Evolutionary conservation across 1,284 basidiomycete genomes (phyloP).

Genomic region (Apiotrichum porosum): DNA sequence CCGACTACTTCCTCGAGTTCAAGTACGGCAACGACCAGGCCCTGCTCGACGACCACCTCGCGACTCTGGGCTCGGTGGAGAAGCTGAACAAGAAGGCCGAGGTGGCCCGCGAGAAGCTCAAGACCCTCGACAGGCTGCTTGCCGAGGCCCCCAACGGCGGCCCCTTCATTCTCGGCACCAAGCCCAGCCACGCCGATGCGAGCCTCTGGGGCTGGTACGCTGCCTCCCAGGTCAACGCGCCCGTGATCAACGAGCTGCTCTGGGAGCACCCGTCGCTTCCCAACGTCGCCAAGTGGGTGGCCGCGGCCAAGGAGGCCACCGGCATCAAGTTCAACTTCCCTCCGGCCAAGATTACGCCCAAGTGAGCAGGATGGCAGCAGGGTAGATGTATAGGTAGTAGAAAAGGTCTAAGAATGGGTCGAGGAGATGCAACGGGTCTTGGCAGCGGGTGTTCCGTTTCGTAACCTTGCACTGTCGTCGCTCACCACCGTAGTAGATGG

Average conservation of each 20-base stretch:
- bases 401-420: too few relatives aligned
- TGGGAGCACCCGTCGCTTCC: slow-evolving; percentile 17
- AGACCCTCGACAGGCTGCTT: neutral
- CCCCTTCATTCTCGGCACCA: slow-evolving; percentile 6
- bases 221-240: slow-evolving; percentile 7
- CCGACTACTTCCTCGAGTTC: neutral
- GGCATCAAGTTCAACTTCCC: neutral
- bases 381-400: too few relatives aligned
- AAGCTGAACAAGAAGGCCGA: neutral
- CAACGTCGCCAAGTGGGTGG: slow-evolving; percentile 12
- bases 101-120: neutral
- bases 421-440: too few relatives aligned
- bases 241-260: slow-evolving; percentile 5
- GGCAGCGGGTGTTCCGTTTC: too few relatives aligned
- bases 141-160: neutral
- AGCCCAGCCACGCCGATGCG: slow-evolving; percentile 19
- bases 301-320: neutral
- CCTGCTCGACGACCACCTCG: neutral
- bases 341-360: too few relatives aligned
- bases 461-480: too few relatives aligned
- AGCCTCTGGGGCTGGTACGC: slow-evolving; percentile 20
- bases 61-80: neutral
- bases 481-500: too few relatives aligned
- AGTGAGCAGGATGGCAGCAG: too few relatives aligned
- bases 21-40: neutral